Conservation (phyloP, 805 yeast species). For the Komagataella ulmi region DNA sequence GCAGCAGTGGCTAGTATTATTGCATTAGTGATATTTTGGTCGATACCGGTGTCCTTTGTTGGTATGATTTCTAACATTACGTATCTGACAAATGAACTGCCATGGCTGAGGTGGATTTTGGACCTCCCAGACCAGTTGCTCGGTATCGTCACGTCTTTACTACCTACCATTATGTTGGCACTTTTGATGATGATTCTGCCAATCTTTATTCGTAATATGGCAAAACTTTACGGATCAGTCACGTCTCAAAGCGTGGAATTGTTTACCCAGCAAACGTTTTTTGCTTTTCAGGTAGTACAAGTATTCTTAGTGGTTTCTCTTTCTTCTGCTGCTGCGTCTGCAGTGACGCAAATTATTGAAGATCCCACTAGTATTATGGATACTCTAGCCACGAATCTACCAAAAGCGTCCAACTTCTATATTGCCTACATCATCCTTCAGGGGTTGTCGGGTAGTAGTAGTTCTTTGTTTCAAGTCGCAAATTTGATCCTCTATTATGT, state of each 20-base stretch:
- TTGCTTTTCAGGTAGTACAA: slow-evolving; percentile 81
- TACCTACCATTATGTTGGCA: slow-evolving; percentile 56
- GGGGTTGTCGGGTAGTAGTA: slow-evolving; percentile 54
- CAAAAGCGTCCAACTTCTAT: slow-evolving; percentile 62
- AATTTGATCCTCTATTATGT: slow-evolving; percentile 46
- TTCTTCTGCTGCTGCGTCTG: slow-evolving; percentile 74
- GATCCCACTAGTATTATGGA: slow-evolving; percentile 47
- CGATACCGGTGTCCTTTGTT: slow-evolving; percentile 68
- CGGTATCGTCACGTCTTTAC: slow-evolving; percentile 55
- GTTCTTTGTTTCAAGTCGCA: slow-evolving; percentile 48
- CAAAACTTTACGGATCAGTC: slow-evolving; percentile 42
- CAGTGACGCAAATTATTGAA: slow-evolving; percentile 53
- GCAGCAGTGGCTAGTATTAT: slow-evolving; percentile 39
- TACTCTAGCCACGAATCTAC: slow-evolving; percentile 52
- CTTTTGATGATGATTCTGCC: slow-evolving; percentile 58
- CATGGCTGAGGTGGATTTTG: slow-evolving; percentile 42
- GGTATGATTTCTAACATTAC: slow-evolving; percentile 63
- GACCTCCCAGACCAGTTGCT: slow-evolving; percentile 36
- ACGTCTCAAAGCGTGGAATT: slow-evolving; percentile 45
- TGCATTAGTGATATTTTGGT: slow-evolving; percentile 54
- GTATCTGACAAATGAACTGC: slow-evolving; percentile 41
- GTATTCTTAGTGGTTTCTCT: slow-evolving; percentile 76
- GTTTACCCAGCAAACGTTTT: slow-evolving; percentile 55
- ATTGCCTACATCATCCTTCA: slow-evolving; percentile 57
- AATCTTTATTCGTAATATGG: slow-evolving; percentile 49